Evolutionary conservation across 176 grass and related monocot species (phyloP).

Genomic region (Aegilops bicornis): DNA sequence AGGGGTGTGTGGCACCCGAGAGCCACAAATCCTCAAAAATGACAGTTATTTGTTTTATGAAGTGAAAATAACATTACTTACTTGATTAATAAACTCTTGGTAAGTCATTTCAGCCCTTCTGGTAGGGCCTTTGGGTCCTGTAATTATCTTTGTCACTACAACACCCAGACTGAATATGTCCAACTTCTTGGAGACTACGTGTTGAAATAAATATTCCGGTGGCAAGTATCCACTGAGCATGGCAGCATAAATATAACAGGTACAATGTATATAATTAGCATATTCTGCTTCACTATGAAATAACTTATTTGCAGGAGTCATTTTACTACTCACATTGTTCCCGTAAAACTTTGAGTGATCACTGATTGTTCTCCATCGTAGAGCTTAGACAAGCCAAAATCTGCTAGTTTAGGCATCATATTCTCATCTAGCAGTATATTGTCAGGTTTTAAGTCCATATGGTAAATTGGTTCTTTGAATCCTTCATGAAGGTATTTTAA

Average conservation of each 20-base stretch:
- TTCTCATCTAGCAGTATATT: not conserved
- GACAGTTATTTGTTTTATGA: not conserved
- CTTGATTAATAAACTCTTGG: not conserved
- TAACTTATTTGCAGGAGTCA: not conserved
- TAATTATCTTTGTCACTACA: not conserved
- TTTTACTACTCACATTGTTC: not conserved
- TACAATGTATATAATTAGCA: not conserved
- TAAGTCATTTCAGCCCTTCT: not conserved
- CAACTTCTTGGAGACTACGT: not conserved
- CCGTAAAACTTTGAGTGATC: not conserved
- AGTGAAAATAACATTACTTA: not conserved
- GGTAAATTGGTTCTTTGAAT: not conserved
- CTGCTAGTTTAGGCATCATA: not conserved
- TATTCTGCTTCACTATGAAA: not conserved
- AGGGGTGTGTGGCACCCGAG: no score
- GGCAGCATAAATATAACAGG: not conserved
- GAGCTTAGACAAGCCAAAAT: not conserved
- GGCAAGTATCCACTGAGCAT: not conserved
- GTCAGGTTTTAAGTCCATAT: not conserved
- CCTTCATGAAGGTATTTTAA: not conserved
- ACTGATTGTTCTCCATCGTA: not conserved
- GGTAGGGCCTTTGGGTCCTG: not conserved
- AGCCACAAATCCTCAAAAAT: not conserved
- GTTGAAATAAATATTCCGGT: not conserved
- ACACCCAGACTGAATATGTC: not conserved